Conservation (phyloP, 345 rosid genomes). For the Stellera chamaejasme region DNA sequence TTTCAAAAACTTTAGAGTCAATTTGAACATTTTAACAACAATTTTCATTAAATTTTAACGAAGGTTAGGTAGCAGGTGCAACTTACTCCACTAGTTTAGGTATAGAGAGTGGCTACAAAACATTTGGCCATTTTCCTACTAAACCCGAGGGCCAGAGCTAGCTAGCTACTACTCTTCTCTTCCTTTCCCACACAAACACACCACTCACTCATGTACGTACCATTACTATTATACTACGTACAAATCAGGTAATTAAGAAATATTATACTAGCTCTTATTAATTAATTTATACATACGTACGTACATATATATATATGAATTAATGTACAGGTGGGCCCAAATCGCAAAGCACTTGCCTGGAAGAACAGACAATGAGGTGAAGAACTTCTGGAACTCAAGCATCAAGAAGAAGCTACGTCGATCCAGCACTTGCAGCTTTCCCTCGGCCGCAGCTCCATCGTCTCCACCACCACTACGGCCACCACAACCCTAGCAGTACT, state of each 20-base stretch:
- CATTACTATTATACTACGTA: neutral
- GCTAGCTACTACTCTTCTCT: constrained; percentile 4
- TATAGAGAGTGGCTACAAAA: constrained; percentile 32
- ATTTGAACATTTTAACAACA: too few species aligned
- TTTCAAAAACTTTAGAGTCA: too few species aligned
- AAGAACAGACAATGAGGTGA: constrained; percentile 91
- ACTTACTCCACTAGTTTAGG: too few species aligned
- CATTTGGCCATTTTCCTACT: constrained; percentile 49
- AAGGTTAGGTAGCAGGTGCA: too few species aligned
- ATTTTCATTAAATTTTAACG: too few species aligned
- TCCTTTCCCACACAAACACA: constrained; percentile 3
- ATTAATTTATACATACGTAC: too few species aligned
- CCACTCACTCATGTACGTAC: constrained; percentile 13
- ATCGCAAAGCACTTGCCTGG: constrained; percentile 90
- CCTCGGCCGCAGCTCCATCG: constrained; percentile 4
- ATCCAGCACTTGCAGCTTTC: constrained; percentile 30
- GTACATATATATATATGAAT: neutral
- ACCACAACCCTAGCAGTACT: constrained; percentile 12
- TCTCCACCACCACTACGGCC: too few species aligned
- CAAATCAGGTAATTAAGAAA: neutral
- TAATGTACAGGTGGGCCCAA: constrained; percentile 65
- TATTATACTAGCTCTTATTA: neutral
- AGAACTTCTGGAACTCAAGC: constrained; percentile 94
- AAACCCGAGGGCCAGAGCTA: constrained; percentile 46
- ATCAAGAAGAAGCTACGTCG: constrained; percentile 68